phyloP scores from a whole-genome alignment of 495 filamentous ascomycete genomes.

The Hypoxylon lenormandii region DNA sequence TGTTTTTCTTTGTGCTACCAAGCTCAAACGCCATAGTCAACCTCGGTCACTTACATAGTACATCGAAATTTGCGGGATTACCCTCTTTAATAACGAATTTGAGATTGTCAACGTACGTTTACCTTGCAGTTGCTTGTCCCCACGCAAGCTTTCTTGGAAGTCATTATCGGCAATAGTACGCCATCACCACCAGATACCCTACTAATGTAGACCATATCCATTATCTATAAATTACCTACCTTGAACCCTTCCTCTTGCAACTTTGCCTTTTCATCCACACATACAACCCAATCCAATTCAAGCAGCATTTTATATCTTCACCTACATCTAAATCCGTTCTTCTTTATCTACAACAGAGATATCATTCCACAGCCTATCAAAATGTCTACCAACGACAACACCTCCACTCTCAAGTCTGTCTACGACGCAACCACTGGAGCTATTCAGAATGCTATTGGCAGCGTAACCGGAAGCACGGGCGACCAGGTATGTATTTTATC shows the following conservation, averaged over 20 bases:
- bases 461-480: conserved; percentile 76
- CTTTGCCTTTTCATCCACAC: not conserved
- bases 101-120: not conserved
- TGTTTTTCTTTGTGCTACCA: conserved; percentile 30
- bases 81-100: conserved; percentile 19
- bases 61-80: conserved; percentile 34
- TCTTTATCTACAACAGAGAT: not conserved
- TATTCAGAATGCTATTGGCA: conserved; percentile 77
- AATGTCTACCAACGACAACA: conserved; percentile 74
- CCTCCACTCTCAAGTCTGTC: conserved; percentile 84
- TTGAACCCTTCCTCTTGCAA: not conserved
- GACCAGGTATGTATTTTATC: conserved; percentile 67
- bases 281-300: not conserved
- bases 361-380: conserved; percentile 23
- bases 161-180: not conserved
- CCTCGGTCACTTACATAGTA: no score
- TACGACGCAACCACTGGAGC: conserved; percentile 80
- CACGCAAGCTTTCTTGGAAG: not conserved
- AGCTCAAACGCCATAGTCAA: conserved; percentile 29
- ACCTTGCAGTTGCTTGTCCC: conserved; percentile 14
- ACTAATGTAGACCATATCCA: no score
- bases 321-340: conserved; percentile 1
- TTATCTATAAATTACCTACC: not conserved
- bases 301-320: not conserved
- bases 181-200: no score